Base-by-base conservation (phyloP, 352 stramenopile genomes). In the Pythium pectinolyticum region DNA sequence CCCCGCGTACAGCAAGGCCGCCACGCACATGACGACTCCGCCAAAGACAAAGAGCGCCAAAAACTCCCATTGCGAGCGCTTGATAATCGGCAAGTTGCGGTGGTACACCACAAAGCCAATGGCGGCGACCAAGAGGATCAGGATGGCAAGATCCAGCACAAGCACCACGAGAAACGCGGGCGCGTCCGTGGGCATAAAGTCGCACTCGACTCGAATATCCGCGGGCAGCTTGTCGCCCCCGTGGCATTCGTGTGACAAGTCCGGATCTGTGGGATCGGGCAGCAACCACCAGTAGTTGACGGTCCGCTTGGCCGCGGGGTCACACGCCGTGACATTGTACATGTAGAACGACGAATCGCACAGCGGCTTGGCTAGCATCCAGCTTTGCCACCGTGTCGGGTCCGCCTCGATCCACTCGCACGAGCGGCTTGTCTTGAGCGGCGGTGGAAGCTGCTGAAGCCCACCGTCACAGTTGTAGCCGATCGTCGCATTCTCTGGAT, bases 251-350 rank as follows among this genome's bases (percentile, higher is more conserved):
- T 69, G 30, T 0, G 74, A 84, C 24, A 53, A 27, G 7, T 52
- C 50, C 1, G 22, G 7, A 46, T 79, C 34, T 0, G 31, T 48
- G 2, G 61, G 25, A 20, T 63, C 43, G 2, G 72, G 47, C 2
- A 84, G 37, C 28, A 77, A 40, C 77, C 77, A 86, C 24, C 28
- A 67, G 61, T 77, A 82, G 15, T 31, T 61, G 9, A 86, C 70
- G 0, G 11, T 57, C 4, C 77, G 74, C 17, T 54, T 65, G 7
- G 68, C 55, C 2, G 28, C 34, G 22, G 53, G 24, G 34, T 72
- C 50, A 39, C 74, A 86, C 3, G n/a, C 54, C 0, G 66, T 63
- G 24, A 84, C 41, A 32, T 27, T 78, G 62, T 82, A 86, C 22
- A 20, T 63, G 64, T 74, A 84, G 65, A 77, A 77, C 0, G 46